A percentile compares a stretch with the other conserved stretches of the same genome.
Conservation (phyloP, 305 asterid species). For the Fraxinus albicans region DNA sequence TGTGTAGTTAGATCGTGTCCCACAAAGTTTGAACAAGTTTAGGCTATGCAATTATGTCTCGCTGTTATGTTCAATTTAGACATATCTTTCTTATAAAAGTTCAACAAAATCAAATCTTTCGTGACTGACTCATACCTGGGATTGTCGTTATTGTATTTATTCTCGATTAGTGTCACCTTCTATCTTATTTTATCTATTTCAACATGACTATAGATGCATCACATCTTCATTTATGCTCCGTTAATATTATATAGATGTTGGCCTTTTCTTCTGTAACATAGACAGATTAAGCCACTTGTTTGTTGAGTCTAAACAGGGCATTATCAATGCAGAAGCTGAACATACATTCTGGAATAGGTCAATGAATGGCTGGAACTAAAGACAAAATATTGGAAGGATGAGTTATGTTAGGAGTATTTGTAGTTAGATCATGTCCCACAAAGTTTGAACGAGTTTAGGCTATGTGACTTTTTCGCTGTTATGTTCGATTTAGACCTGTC, state of each 20-base stretch:
- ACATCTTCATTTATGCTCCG: background rate
- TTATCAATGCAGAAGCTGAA: background rate
- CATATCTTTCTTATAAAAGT: background rate
- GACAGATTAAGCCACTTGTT: background rate
- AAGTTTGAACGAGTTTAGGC: background rate
- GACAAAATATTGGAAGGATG: no score
- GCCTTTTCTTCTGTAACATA: background rate
- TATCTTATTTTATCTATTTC: background rate
- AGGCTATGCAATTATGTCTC: background rate
- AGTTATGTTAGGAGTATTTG: background rate
- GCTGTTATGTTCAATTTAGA: background rate
- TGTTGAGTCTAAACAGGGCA: background rate
- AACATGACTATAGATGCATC: background rate
- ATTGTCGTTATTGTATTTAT: background rate
- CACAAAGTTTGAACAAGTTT: background rate
- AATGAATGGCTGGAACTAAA: no score
- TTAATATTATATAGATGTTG: background rate
- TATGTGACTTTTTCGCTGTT: background rate
- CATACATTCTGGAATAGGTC: background rate
- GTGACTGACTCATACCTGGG: background rate
- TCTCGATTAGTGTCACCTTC: background rate
- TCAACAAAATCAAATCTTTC: background rate
- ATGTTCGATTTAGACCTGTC: background rate
- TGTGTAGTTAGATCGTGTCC: background rate
- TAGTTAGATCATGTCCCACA: background rate